Percentiles rank a stretch among this genome's conserved stretches.
Evolutionary conservation across 1,284 basidiomycete species (phyloP).

Genomic region (Anthracocystis walkeri): DNA sequence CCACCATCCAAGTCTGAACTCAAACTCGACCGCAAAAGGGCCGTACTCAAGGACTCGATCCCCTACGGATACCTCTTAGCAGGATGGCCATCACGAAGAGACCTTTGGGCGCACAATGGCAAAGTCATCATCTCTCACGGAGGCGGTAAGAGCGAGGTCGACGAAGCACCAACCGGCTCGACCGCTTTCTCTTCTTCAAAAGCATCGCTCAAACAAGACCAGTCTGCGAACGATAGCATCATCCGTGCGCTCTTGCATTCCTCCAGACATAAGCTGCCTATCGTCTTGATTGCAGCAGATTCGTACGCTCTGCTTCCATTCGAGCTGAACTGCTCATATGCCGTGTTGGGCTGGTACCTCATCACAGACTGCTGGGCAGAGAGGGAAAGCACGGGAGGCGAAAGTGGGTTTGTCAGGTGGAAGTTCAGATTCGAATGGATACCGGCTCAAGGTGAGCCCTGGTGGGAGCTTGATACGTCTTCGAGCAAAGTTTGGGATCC

Average conservation of each 20-base stretch:
- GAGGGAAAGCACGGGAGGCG: conserved; percentile 10
- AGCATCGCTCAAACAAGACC: conserved; percentile 41
- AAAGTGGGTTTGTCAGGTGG: conserved; percentile 37
- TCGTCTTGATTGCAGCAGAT: conserved; percentile 46
- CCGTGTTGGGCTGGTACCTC: conserved; percentile 57
- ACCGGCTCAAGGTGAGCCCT: conserved; percentile 41
- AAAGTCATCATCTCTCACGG: conserved; percentile 57
- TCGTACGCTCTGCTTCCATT: conserved; percentile 48
- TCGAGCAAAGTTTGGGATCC: conserved; percentile 26
- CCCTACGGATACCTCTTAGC: conserved; percentile 54
- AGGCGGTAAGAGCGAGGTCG: conserved; percentile 35
- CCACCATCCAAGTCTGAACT: conserved; percentile 10
- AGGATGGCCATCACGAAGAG: conserved; percentile 47
- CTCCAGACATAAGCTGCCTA: conserved; percentile 26
- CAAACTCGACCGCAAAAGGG: background rate
- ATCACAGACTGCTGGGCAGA: conserved; percentile 58
- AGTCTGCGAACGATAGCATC: conserved; percentile 29
- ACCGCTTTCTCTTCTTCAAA: conserved; percentile 7
- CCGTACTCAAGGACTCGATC: conserved; percentile 25
- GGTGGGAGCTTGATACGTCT: conserved; percentile 37
- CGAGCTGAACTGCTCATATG: conserved; percentile 41
- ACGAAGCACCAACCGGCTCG: background rate
- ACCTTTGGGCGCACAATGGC: conserved; percentile 41
- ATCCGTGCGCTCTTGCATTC: conserved; percentile 49
- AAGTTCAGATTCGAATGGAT: conserved; percentile 60